Evolutionary conservation across 202 grass and related monocot genomes (phyloP).

Genomic region (Saccharum hybrid): DNA sequence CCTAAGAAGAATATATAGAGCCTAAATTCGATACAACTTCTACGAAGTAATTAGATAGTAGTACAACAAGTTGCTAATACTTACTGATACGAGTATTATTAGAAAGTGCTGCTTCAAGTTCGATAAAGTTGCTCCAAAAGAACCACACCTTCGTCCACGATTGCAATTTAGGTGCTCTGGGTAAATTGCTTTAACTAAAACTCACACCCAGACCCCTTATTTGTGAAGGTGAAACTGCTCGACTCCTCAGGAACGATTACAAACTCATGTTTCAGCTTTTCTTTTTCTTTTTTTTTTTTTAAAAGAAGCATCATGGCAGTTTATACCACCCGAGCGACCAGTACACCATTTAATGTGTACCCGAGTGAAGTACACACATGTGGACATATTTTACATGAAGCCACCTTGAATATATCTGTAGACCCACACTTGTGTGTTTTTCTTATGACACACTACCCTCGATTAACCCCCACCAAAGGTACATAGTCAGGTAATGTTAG

Average conservation of each 20-base stretch:
- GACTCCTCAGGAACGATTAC: background rate
- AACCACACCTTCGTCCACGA: conserved; percentile 33
- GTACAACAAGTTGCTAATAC: conserved; percentile 34
- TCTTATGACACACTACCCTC: conserved; percentile 36
- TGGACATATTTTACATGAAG: conserved; percentile 10
- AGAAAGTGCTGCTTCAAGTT: conserved; percentile 51
- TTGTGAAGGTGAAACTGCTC: background rate
- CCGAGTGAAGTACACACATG: background rate
- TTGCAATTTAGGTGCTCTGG: conserved; percentile 43
- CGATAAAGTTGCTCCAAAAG: conserved; percentile 47
- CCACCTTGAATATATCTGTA: background rate
- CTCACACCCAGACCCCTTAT: conserved; percentile 22
- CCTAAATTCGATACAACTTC: conserved; percentile 22
- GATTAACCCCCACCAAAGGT: conserved; percentile 34
- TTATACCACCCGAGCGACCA: background rate
- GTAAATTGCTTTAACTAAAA: conserved; percentile 41
- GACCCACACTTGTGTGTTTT: background rate
- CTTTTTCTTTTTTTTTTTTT: too few relatives aligned
- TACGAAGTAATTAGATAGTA: conserved; percentile 32
- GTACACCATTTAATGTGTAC: background rate
- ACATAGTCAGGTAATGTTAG: conserved; percentile 50
- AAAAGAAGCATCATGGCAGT: background rate
- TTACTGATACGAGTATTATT: conserved; percentile 52
- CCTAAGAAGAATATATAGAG: background rate
- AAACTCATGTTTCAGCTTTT: conserved; percentile 34